phyloP scores from a whole-genome alignment of 495 filamentous ascomycete genomes.

The Penicillium crystallinum region DNA sequence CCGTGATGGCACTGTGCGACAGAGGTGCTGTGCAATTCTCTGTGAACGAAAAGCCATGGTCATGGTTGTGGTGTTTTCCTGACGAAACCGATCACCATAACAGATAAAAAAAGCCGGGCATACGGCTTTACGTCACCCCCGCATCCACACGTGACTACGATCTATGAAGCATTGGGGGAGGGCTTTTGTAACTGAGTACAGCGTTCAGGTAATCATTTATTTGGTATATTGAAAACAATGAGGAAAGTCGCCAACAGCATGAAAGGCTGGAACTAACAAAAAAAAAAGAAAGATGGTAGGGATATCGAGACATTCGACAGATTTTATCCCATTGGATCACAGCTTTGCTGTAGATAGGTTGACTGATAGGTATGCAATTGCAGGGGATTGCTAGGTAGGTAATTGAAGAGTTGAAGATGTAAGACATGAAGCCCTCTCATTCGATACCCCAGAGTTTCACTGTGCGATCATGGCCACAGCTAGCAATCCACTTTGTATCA shows the following conservation, averaged over 20 bases:
- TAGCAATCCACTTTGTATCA: constrained; percentile 88
- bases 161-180: background rate
- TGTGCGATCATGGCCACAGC: constrained; percentile 87
- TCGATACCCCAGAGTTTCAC: constrained; percentile 96
- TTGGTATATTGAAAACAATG: background rate
- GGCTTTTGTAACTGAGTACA: too few species aligned
- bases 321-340: background rate
- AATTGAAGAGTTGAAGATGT: background rate
- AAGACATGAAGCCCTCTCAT: constrained; percentile 37
- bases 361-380: too few species aligned
- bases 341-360: too few species aligned
- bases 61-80: background rate
- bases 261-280: background rate
- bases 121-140: constrained; percentile 18
- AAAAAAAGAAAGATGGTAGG: background rate
- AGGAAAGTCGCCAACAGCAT: background rate
- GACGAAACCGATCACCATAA: background rate
- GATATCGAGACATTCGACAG: background rate
- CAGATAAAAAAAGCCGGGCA: constrained; percentile 4
- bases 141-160: constrained; percentile 14
- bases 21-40: constrained; percentile 7
- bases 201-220: background rate
- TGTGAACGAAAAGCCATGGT: constrained; percentile 12
- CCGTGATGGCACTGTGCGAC: background rate
- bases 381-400: background rate